Base-by-base conservation (phyloP, 148 eudicot genomes). In the Persicaria tinctoria region DNA sequence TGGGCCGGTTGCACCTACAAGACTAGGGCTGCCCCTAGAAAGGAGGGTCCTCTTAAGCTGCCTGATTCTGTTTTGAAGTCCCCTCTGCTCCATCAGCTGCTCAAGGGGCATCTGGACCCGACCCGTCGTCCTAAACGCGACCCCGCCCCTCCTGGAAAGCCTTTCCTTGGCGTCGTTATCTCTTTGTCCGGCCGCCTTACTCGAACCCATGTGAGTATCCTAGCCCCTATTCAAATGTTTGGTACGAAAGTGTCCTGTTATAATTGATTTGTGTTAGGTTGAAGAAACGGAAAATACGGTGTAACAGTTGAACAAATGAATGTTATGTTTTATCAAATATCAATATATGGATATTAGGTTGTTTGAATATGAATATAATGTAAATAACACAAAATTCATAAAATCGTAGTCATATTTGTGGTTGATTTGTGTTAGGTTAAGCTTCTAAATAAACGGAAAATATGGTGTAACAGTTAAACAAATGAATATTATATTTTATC, bases 1-100 rank as follows among this genome's bases (percentile, higher is more conserved):
- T 93, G 97, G 97, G 85, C 96, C 6, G 80, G 80, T 32, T 93
- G 96, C 80, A 86, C 86, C 17, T 90, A 78, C 83, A 84, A 73
- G 74, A 88, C 96, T 3, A 80, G 77, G 49, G 87, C 82, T 49
- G 90, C 96, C 56, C 89, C 85, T 0, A 83, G 97, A 68, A 83
- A 66, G 44, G 77, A 85, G 9, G 85, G 82, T 38, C 82, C 83
- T 4, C 60, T 85, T 71, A 86, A 86, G 70, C 70, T 89, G 8
- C 96, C 96, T 0, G 88, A 88, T 20, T 93, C 88, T 0, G 83
- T 89, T 17, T 77, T 80, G 27, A 80, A 87, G 23, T 79, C 91
- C 1, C 68, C 86, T 32, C 3, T 16, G 85, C 84, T 77, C 81
- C 80, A 6, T 45, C 70, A 93, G 98, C 46, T 89, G 78, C 77